phyloP scores from a whole-genome alignment of 768 basidiomycete species.

The Suillus occidentalis region DNA sequence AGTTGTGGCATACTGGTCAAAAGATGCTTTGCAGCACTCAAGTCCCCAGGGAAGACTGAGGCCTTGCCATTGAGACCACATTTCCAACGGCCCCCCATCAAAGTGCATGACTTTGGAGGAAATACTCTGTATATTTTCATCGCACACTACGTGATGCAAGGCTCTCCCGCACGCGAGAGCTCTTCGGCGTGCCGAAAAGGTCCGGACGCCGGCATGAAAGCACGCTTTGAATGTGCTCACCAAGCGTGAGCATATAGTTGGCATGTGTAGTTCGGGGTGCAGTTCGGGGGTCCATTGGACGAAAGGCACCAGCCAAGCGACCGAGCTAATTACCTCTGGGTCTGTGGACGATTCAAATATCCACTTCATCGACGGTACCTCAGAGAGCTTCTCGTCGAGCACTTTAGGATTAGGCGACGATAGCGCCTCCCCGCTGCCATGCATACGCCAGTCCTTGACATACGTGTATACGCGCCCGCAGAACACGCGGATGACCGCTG shows the following conservation, averaged over 20 bases:
- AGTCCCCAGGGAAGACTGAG: not conserved
- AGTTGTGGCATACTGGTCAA: not conserved
- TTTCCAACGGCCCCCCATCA: not conserved
- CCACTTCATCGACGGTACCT: slow-evolving; percentile 15
- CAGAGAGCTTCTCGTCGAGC: not conserved
- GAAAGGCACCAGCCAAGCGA: not conserved
- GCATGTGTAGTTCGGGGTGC: not conserved
- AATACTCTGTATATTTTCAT: not conserved
- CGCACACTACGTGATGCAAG: not conserved
- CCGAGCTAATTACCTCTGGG: slow-evolving; percentile 9
- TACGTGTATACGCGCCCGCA: not conserved
- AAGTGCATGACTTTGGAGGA: not conserved
- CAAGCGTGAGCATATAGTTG: not conserved
- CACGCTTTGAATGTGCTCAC: not conserved
- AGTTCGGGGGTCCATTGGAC: not conserved
- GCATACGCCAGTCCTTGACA: not conserved
- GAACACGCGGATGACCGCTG: not conserved
- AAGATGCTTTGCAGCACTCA: not conserved
- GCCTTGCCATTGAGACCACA: not conserved
- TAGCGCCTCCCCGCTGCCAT: not conserved
- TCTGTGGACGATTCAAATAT: slow-evolving; percentile 20
- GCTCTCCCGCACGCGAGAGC: slow-evolving; percentile 3
- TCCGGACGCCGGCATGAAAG: not conserved
- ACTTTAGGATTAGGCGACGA: not conserved
- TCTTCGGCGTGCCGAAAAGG: not conserved